Evolutionary conservation across 257 asterid species (phyloP).

Genomic region (Solanum paucissectum): DNA sequence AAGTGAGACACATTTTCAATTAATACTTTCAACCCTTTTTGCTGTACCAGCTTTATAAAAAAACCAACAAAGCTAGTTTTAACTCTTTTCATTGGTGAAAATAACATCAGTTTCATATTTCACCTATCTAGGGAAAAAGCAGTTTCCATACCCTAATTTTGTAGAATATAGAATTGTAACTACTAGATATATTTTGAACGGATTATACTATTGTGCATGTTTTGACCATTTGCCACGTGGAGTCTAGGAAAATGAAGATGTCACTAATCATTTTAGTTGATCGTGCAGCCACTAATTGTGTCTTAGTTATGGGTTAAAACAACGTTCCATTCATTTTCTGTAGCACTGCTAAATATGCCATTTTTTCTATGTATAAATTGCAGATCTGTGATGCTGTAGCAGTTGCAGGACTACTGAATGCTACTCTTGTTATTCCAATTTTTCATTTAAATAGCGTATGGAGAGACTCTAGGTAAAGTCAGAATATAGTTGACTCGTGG

Average conservation of each 20-base stretch:
- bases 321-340: neutral
- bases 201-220: neutral
- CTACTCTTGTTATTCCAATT: constrained; percentile 95
- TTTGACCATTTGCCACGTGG: neutral
- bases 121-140: neutral
- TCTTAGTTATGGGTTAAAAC: neutral
- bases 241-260: neutral
- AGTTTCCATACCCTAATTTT: neutral
- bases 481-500: neutral
- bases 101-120: neutral
- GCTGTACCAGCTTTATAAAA: neutral
- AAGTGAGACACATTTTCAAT: neutral
- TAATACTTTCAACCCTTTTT: neutral
- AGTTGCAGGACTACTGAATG: constrained; percentile 94
- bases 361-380: neutral
- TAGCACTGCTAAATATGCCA: neutral
- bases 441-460: constrained; percentile 96
- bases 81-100: neutral
- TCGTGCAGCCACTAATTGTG: neutral
- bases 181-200: neutral
- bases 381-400: constrained; percentile 99
- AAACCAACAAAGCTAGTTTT: neutral
- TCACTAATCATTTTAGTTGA: neutral
- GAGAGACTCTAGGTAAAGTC: constrained; percentile 85
- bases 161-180: neutral